A percentile compares a stretch with the other conserved stretches of the same genome.
Evolutionary conservation across 352 stramenopile species (phyloP).

Genomic region (Globisporangium heterothallicum): DNA sequence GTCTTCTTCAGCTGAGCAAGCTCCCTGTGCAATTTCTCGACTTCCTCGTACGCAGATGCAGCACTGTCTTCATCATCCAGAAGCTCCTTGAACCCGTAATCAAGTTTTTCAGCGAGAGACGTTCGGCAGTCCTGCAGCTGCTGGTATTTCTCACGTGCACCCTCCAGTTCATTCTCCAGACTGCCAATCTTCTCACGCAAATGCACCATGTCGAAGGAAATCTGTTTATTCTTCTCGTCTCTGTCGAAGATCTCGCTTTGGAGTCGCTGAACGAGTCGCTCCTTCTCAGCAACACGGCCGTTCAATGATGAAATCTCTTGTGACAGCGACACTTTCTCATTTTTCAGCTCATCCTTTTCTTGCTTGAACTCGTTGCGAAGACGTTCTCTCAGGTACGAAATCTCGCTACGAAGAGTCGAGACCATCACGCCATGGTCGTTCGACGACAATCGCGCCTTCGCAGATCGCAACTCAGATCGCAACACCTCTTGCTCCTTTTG

Average conservation of each 20-base stretch:
- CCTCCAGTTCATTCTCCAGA: conserved; percentile 35
- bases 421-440: conserved; percentile 57
- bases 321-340: conserved; percentile 31
- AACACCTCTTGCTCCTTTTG: conserved; percentile 22
- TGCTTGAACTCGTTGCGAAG: conserved; percentile 57
- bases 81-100: conserved; percentile 65
- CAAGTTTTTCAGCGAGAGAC: conserved; percentile 50
- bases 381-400: conserved; percentile 49
- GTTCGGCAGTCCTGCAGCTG: conserved; percentile 46
- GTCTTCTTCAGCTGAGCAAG: conserved; percentile 34
- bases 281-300: conserved; percentile 38
- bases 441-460: conserved; percentile 30
- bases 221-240: conserved; percentile 37
- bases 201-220: conserved; percentile 33
- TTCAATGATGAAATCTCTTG: conserved; percentile 37
- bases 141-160: conserved; percentile 41
- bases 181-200: conserved; percentile 30
- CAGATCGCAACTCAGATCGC: conserved; percentile 27
- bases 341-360: conserved; percentile 43
- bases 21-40: conserved; percentile 42
- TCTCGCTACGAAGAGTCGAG: conserved; percentile 55
- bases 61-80: conserved; percentile 59
- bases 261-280: conserved; percentile 29
- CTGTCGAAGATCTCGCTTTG: conserved; percentile 32
- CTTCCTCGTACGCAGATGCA: conserved; percentile 29